A percentile compares a stretch with the other conserved stretches of the same genome.
Conservation (phyloP, 2,329 filamentous ascomycete species). For the Dactylella cylindrospora region DNA sequence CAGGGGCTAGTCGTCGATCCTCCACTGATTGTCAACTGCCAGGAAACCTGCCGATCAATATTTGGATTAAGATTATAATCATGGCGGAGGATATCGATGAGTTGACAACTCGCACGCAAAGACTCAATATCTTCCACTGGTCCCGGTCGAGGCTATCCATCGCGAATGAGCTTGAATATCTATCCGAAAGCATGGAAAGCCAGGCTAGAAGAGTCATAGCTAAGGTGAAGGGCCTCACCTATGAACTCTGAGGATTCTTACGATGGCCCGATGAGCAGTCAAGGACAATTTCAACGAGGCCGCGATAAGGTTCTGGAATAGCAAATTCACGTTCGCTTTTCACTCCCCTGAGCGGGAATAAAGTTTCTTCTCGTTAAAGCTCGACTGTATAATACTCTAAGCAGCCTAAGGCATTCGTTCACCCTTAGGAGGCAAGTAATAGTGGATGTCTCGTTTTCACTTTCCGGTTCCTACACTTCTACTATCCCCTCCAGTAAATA, state of each 20-base stretch:
- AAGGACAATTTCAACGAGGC: background rate
- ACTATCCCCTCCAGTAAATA: too few relatives aligned
- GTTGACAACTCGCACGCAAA: constrained; percentile 23
- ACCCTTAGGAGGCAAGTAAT: too few relatives aligned
- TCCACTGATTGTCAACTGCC: constrained; percentile 9
- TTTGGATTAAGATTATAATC: constrained; percentile 39
- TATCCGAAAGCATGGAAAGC: constrained; percentile 27
- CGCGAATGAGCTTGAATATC: constrained; percentile 23
- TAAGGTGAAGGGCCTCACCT: constrained; percentile 40
- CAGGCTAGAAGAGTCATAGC: constrained; percentile 34
- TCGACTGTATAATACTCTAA: too few relatives aligned
- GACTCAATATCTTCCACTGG: constrained; percentile 42
- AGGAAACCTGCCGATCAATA: constrained; percentile 16
- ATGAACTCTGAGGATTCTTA: constrained; percentile 29
- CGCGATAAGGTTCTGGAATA: background rate
- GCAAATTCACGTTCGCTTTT: background rate
- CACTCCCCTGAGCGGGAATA: background rate
- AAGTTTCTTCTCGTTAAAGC: too few relatives aligned
- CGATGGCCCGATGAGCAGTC: too few relatives aligned
- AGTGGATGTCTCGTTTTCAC: too few relatives aligned
- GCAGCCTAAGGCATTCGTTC: too few relatives aligned
- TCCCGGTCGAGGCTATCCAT: constrained; percentile 19
- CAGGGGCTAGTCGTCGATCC: background rate
- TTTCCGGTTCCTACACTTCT: too few relatives aligned
- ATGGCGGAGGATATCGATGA: constrained; percentile 26